phyloP scores from a whole-genome alignment of 2,329 filamentous ascomycete species.

The Pseudogymnoascus sp. region DNA sequence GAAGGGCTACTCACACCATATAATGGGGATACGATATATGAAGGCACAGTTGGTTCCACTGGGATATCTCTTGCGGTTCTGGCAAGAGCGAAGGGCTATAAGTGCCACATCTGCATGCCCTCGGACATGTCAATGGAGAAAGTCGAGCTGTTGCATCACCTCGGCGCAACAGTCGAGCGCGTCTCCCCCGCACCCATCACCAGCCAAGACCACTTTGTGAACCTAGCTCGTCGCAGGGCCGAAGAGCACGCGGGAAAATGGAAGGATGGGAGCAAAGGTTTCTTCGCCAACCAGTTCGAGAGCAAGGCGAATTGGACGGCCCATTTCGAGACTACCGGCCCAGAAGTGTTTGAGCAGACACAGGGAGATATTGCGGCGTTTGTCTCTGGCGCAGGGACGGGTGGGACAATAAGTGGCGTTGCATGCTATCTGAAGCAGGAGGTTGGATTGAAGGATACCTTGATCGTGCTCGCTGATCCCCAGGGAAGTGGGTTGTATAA shows the following conservation, averaged over 20 bases:
- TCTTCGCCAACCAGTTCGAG: constrained; percentile 97
- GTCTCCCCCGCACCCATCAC: constrained; percentile 88
- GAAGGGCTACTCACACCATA: constrained; percentile 67
- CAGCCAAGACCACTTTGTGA: constrained; percentile 90
- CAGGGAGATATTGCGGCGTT: constrained; percentile 73
- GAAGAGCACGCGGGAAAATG: constrained; percentile 58
- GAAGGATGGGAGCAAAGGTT: constrained; percentile 61
- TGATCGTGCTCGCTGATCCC: constrained; percentile 82
- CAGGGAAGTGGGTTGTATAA: constrained; percentile 92
- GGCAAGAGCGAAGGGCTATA: constrained; percentile 80
- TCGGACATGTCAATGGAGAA: constrained; percentile 86
- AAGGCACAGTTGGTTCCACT: constrained; percentile 93
- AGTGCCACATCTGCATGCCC: constrained; percentile 95
- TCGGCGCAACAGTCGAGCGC: constrained; percentile 87
- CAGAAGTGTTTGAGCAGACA: constrained; percentile 79
- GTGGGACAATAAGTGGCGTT: constrained; percentile 85
- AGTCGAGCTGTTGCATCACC: constrained; percentile 75
- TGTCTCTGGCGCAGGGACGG: constrained; percentile 87
- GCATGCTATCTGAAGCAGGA: constrained; percentile 72
- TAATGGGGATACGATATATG: constrained; percentile 89
- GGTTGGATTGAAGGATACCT: constrained; percentile 28
- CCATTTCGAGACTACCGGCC: constrained; percentile 75
- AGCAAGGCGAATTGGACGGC: constrained; percentile 81
- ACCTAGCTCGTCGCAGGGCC: constrained; percentile 73
- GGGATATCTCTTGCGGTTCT: constrained; percentile 90